Base-by-base conservation (phyloP, 345 rosid genomes). In the Psidium friedrichsthalianum region DNA sequence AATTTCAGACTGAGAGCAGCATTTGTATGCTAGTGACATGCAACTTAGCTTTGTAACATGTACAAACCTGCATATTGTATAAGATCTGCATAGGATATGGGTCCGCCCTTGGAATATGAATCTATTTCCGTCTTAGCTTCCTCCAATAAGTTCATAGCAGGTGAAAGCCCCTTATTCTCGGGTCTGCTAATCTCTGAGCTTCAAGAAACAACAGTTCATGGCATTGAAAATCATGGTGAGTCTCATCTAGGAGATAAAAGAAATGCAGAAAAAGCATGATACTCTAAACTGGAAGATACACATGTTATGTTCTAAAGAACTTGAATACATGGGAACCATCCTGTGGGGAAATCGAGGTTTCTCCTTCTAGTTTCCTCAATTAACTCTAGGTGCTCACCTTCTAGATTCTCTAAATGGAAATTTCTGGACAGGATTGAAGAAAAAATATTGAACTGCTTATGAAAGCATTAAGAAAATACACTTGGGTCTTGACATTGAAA, bases 121-220 rank as follows among this genome's bases (percentile, higher is more conserved):
- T 97, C 98, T 52, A 95, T 93, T 89, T 94, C 95, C 87, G 92
- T 90, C 93, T 94, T 95, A 6, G 90, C 90, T 69, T 91, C 94
- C 86, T 93, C 95, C 86, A 95, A 25, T 55, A 94, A 82, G 82
- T 87, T 87, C 86, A 97, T 59, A 81, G 93, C 98, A 86, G 92
- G 90, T 83, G 93, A 87, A 57, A 97, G 98, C 81, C 95, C 97
- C 83, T 91, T 91, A 78, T 95, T 97, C 90, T 97, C 99, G 56
- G 93, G 91, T 92, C 99, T 92, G 94, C 90, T 92, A 69, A 97
- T 90, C 98, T 97, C 99, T 92, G 98, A 93, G 90, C 99, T 97
- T 93, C 93, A 94, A 86, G 87, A 85, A 86, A 89, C 56, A 87
- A 91, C 85, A 83, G 13, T 36, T 18, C 25, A 36, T 36, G 47